A percentile compares a stretch with the other conserved stretches of the same genome.
Evolutionary conservation across 2,329 filamentous ascomycete species (phyloP).

Genomic region (Penicillium decumbens): DNA sequence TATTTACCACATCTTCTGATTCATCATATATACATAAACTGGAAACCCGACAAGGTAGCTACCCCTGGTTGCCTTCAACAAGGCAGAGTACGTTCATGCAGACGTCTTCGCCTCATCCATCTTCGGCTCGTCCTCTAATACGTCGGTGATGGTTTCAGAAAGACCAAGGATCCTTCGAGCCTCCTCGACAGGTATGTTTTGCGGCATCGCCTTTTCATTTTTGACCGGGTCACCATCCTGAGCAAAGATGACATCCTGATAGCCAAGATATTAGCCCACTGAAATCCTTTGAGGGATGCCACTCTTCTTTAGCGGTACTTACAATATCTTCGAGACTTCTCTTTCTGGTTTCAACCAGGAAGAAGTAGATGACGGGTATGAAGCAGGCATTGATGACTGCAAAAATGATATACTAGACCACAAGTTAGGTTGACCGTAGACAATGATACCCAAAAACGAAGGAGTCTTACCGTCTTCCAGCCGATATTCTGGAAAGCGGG

Average conservation of each 20-base stretch:
- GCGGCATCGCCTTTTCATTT: background rate
- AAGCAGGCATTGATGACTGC: constrained; percentile 2
- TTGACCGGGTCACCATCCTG: background rate
- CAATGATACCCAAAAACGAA: background rate
- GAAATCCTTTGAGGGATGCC: background rate
- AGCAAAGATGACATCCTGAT: background rate
- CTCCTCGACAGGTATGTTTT: background rate
- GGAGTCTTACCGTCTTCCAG: background rate
- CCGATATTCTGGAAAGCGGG: constrained; percentile 6
- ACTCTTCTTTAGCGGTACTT: background rate
- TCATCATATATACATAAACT: no score
- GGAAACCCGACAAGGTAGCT: no score
- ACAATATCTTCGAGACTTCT: constrained; percentile 1
- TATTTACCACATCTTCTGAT: no score
- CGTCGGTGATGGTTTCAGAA: background rate
- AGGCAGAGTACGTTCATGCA: background rate
- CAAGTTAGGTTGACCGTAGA: background rate
- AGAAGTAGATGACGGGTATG: constrained; percentile 11
- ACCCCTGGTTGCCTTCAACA: no score
- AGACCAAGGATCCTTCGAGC: background rate
- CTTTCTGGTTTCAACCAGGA: constrained; percentile 2
- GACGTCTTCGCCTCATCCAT: background rate
- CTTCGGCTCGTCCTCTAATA: background rate
- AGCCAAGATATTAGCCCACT: background rate
- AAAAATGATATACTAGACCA: constrained; percentile 4